Evolutionary conservation across 768 basidiomycete species (phyloP).

Genomic region (Tylopilus intermedius): DNA sequence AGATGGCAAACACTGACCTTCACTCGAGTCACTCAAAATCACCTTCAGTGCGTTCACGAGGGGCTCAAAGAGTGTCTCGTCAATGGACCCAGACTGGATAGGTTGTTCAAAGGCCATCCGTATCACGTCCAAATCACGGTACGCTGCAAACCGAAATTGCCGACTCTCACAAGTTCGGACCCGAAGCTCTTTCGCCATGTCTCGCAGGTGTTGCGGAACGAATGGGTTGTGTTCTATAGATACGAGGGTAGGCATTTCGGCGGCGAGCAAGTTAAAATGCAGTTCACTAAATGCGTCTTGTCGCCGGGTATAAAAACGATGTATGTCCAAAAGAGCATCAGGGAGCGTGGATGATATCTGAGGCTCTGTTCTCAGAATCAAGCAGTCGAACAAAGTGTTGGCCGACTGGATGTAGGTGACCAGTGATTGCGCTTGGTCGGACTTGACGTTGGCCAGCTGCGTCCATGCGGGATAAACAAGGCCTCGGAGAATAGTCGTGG

Average conservation of each 20-base stretch:
- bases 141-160: slow-evolving; percentile 73
- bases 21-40: slow-evolving; percentile 60
- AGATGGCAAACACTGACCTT: slow-evolving; percentile 38
- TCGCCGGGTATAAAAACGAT: slow-evolving; percentile 64
- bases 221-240: slow-evolving; percentile 59
- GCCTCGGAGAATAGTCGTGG: slow-evolving; percentile 68
- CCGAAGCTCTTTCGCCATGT: slow-evolving; percentile 48
- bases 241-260: slow-evolving; percentile 64
- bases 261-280: slow-evolving; percentile 60
- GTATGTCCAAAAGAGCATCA: slow-evolving; percentile 56
- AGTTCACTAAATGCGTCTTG: slow-evolving; percentile 62
- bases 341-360: slow-evolving; percentile 36
- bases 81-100: slow-evolving; percentile 43
- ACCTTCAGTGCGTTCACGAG: slow-evolving; percentile 63
- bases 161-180: slow-evolving; percentile 53
- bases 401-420: slow-evolving; percentile 56
- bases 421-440: slow-evolving; percentile 37
- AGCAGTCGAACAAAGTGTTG: slow-evolving; percentile 54
- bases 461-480: slow-evolving; percentile 79
- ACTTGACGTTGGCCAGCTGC: slow-evolving; percentile 40
- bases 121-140: slow-evolving; percentile 68
- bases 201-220: slow-evolving; percentile 47
- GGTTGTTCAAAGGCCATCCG: slow-evolving; percentile 64
- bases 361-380: slow-evolving; percentile 54
- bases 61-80: slow-evolving; percentile 52